Base-by-base conservation (phyloP, 305 asterid species). In the Solanum hybrid region DNA sequence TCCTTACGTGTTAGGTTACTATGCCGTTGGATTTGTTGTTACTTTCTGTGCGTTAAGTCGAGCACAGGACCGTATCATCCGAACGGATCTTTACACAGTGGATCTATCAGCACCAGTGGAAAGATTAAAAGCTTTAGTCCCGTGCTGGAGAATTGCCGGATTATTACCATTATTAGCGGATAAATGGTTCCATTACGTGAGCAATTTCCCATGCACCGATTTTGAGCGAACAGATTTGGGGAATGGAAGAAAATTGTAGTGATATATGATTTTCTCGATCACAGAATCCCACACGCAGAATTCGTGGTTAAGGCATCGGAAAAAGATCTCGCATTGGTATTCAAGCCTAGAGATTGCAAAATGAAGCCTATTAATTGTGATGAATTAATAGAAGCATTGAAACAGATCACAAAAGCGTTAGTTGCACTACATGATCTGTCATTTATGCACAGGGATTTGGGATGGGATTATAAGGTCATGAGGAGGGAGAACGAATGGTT, bases 361-460 rank as follows among this genome's bases (percentile, higher is more conserved):
- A 73, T 87, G 14, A 91, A 92, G 90, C 94, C 95, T 3, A 22
- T 38, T 6, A 93, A 79, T 32, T 91, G 92, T 1, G 93, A 92
- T 24, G 92, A 91, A 51, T 32, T 93, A 5, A 82, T 93, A 13
- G 95, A 92, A 33, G 91, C 95, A 6, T 89, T 93, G 5, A 93
- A 92, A 89, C 92, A 92, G 5, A 93, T 93, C 3, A 93, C 95
- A 10, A 93, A 92, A 83, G 94, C 95, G 0, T 86, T 93, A 33
- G 95, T 92, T 4, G 95, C 94, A 1, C 79, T 93, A 29, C 94
- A 93, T 65, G 95, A 93, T 33, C 87, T 92, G 0, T 92, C 94
- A 7, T 93, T 92, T 92, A 92, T 93, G 95, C 95, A 93, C n/a
- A 89, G 94, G 38, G 95, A 92, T 39, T 88, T 93, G 75, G 77